These are phyloP conservation scores for Bipolaris bicolor DNA, from an alignment of 2,329 filamentous ascomycete genomes.

Conservation along the genomic window DNA sequence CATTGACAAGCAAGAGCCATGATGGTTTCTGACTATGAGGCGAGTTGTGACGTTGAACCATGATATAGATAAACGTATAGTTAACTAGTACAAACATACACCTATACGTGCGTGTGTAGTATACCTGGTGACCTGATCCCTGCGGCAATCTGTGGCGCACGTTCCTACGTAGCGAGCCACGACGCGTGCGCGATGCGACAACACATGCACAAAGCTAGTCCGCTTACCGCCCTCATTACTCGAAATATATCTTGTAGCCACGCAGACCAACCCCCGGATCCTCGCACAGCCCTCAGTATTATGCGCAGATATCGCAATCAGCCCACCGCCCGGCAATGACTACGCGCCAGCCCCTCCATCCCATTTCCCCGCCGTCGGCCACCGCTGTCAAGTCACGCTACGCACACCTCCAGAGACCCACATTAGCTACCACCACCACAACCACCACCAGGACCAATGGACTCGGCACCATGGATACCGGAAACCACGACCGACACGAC, in stretches of 20 bases:
- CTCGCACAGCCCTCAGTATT: slow-evolving; percentile 11
- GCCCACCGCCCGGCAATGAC: slow-evolving; percentile 33
- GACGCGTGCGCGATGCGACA: slow-evolving; percentile 32
- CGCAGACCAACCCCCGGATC: not conserved
- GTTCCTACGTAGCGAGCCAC: slow-evolving; percentile 24
- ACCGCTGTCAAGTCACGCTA: slow-evolving; percentile 34
- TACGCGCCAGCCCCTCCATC: slow-evolving; percentile 43
- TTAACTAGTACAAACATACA: not conserved
- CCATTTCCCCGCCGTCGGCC: slow-evolving; percentile 39
- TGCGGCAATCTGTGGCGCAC: slow-evolving; percentile 27
- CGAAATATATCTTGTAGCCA: slow-evolving; percentile 8
- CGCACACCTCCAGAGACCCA: slow-evolving; percentile 25
- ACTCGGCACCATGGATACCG: slow-evolving; percentile 29
- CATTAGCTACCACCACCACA: slow-evolving; percentile 11
- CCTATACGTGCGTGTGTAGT: not conserved
- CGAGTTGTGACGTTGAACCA: not conserved
- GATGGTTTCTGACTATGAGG: slow-evolving; percentile 7
- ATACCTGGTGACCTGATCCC: slow-evolving; percentile 8
- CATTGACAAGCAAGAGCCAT: slow-evolving; percentile 45
- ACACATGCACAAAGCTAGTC: slow-evolving; percentile 22
- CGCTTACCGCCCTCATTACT: slow-evolving; percentile 5
- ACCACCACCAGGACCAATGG: slow-evolving; percentile 27
- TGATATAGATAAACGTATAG: not conserved
- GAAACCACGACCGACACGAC: slow-evolving; percentile 28
- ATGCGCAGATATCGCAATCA: slow-evolving; percentile 21